These are phyloP conservation scores for Rhodotorula mucilaginosa DNA, from an alignment of 1,284 basidiomycete species.

Conservation along the genomic window DNA sequence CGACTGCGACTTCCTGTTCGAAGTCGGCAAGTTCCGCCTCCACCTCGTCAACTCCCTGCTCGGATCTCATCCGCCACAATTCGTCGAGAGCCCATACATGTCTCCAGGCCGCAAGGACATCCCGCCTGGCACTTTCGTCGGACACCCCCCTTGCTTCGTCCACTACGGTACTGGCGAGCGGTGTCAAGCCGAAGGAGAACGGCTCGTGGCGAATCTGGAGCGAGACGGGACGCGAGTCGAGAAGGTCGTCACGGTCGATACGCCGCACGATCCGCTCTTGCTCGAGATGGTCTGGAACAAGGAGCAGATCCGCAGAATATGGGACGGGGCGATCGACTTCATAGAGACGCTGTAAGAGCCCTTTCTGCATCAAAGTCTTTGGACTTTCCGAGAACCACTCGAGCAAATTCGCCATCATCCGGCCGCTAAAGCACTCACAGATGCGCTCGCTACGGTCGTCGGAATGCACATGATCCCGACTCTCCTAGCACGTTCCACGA, in stretches of 20 bases:
- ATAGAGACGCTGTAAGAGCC: not conserved
- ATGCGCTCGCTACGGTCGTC: too few species aligned
- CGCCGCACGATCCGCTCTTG: conserved; percentile 34
- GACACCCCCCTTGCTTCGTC: conserved; percentile 25
- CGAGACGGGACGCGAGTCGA: conserved; percentile 15
- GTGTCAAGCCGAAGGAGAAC: conserved; percentile 28
- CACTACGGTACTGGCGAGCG: conserved; percentile 36
- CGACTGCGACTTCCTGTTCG: conserved; percentile 29
- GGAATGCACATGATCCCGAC: too few species aligned
- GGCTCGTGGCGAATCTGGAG: conserved; percentile 17
- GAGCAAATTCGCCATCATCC: too few species aligned
- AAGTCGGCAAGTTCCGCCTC: conserved; percentile 20
- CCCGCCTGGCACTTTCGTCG: conserved; percentile 4
- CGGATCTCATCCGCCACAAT: conserved; percentile 10
- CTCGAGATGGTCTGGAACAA: conserved; percentile 28
- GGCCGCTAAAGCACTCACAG: too few species aligned
- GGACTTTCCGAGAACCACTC: too few species aligned
- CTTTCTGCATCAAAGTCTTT: not conserved
- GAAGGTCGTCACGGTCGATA: conserved; percentile 24
- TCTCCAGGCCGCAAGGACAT: conserved; percentile 19
- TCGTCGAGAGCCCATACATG: conserved; percentile 33
- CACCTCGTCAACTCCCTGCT: conserved; percentile 31
- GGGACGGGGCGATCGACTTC: conserved; percentile 15
- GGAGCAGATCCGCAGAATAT: conserved; percentile 17
- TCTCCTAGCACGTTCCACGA: too few species aligned